These are phyloP conservation scores for Austroboletus festivus DNA, from an alignment of 768 basidiomycete species.

Conservation along the genomic window DNA sequence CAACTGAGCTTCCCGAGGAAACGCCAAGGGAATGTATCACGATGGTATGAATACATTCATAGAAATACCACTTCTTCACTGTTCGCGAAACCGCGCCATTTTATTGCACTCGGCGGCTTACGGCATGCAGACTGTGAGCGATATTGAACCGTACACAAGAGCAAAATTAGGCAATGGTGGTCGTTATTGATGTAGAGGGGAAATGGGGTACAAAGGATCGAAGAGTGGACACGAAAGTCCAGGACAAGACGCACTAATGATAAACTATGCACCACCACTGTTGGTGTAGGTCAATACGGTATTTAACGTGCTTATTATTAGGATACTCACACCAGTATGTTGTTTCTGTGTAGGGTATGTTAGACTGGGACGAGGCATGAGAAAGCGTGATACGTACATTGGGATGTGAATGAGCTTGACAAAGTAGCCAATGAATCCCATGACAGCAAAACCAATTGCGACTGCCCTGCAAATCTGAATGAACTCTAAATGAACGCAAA, in stretches of 20 bases:
- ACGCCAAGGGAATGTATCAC: neutral
- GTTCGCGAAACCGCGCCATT: neutral
- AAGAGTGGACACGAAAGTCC: too few species aligned
- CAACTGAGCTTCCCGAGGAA: constrained; percentile 1
- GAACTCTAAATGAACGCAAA: constrained; percentile 64
- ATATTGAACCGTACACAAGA: neutral
- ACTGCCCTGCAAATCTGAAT: constrained; percentile 93
- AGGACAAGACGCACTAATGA: constrained; percentile 10
- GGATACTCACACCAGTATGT: constrained; percentile 89
- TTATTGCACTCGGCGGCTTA: constrained; percentile 1
- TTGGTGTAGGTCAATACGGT: constrained; percentile 25
- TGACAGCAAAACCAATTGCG: constrained; percentile 95
- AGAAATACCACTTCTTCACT: neutral
- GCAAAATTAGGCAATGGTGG: constrained; percentile 1
- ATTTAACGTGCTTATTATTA: neutral
- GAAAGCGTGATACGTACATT: constrained; percentile 61
- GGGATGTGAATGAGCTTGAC: constrained; percentile 98
- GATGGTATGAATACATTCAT: constrained; percentile 12
- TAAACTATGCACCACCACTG: constrained; percentile 73
- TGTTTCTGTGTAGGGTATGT: constrained; percentile 65
- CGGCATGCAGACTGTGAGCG: neutral
- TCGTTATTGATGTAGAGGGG: constrained; percentile 12
- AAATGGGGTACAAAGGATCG: constrained; percentile 20
- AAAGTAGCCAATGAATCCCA: constrained; percentile 99
- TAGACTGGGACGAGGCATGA: constrained; percentile 3